Conservation (phyloP, 768 basidiomycete genomes). For the Gelatoporia subvermispora region DNA sequence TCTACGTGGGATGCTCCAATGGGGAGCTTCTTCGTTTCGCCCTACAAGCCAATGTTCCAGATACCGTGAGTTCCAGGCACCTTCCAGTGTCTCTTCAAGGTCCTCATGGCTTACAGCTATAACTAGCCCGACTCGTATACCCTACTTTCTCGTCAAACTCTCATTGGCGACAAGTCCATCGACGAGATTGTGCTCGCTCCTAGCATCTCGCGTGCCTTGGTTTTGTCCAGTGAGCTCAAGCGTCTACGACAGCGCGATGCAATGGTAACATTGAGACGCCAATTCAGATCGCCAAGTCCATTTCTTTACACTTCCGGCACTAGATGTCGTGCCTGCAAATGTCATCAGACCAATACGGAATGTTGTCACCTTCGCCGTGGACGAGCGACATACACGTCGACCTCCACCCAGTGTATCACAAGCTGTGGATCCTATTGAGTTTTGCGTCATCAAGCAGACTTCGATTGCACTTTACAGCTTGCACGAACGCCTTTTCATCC, state of each 20-base stretch:
- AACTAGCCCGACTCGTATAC: constrained; percentile 21
- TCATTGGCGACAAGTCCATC: constrained; percentile 66
- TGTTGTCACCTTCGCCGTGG: constrained; percentile 75
- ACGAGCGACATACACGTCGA: constrained; percentile 64
- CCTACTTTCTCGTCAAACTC: constrained; percentile 44
- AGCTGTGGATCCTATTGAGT: constrained; percentile 51
- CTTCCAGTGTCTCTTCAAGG: background rate
- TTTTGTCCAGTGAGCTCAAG: constrained; percentile 61
- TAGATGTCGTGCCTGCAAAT: constrained; percentile 61
- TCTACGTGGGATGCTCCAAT: constrained; percentile 83
- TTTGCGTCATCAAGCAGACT: constrained; percentile 68
- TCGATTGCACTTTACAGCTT: constrained; percentile 61
- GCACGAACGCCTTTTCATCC: constrained; percentile 56
- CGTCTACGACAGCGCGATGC: background rate
- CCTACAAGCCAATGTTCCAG: constrained; percentile 53
- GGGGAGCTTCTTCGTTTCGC: constrained; percentile 81
- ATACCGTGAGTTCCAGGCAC: constrained; percentile 32
- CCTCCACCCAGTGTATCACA: constrained; percentile 35
- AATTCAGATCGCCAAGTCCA: constrained; percentile 56
- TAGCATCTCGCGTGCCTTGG: constrained; percentile 65
- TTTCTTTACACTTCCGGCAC: constrained; percentile 75
- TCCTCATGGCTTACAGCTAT: background rate
- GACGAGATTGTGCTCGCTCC: constrained; percentile 80
- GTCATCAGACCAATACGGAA: constrained; percentile 75
- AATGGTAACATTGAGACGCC: background rate